Percentiles rank a stretch among this genome's conserved stretches.
Evolutionary conservation across 2,329 filamentous ascomycete species (phyloP).

Genomic region (Hymenoscyphus occultus): DNA sequence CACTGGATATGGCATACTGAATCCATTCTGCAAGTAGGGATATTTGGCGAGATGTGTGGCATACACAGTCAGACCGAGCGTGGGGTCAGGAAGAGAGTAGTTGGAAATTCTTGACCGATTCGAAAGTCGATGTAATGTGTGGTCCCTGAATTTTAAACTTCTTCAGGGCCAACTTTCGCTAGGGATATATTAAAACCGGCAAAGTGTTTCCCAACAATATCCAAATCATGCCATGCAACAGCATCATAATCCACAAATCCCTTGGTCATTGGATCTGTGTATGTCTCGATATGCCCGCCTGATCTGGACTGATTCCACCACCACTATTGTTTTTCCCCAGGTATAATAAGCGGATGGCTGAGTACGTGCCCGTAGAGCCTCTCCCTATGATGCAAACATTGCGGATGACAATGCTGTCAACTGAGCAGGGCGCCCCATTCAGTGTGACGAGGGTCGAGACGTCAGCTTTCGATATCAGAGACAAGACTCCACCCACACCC

Average conservation of each 20-base stretch:
- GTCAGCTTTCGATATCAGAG: constrained; percentile 6
- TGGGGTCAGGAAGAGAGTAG: constrained; percentile 11
- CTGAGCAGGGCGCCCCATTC: constrained; percentile 11
- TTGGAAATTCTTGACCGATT: constrained; percentile 14
- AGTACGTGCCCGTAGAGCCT: constrained; percentile 41
- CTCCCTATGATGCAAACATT: constrained; percentile 40
- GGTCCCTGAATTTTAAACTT: constrained; percentile 3
- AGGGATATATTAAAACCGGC: constrained; percentile 42
- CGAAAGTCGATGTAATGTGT: constrained; percentile 38
- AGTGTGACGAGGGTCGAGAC: constrained; percentile 7
- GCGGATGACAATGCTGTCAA: constrained; percentile 12
- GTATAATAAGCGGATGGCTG: constrained; percentile 41
- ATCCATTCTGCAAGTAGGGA: constrained; percentile 39
- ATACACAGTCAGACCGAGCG: constrained; percentile 14
- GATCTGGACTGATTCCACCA: constrained; percentile 41
- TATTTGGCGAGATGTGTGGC: constrained; percentile 34
- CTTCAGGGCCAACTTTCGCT: constrained; percentile 19
- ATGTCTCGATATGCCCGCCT: constrained; percentile 51
- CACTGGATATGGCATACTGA: constrained; percentile 38
- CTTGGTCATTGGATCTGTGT: constrained; percentile 39
- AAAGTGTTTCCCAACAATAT: constrained; percentile 44
- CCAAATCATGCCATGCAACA: constrained; percentile 39
- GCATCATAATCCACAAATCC: constrained; percentile 40
- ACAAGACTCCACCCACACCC: neutral
- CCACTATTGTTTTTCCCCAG: constrained; percentile 37